phyloP scores from a whole-genome alignment of 148 eudicot genomes.

The Polygonum maritimum region DNA sequence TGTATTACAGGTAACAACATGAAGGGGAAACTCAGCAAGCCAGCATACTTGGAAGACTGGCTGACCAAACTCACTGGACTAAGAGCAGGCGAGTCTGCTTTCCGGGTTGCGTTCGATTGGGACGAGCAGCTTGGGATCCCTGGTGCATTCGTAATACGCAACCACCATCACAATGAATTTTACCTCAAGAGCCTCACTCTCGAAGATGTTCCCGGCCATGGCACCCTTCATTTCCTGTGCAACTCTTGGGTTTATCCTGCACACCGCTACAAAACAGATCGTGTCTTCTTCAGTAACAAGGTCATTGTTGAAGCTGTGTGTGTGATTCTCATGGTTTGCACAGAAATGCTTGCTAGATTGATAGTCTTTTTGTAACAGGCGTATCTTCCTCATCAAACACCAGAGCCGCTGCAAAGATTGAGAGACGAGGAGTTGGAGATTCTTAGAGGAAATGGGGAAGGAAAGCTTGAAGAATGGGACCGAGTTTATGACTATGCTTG shows the following conservation, averaged over 20 bases:
- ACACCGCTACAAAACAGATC: conserved; percentile 36
- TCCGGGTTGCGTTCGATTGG: conserved; percentile 49
- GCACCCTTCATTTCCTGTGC: conserved; percentile 53
- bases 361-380: conserved; percentile 35
- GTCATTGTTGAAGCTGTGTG: conserved; percentile 23
- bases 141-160: conserved; percentile 58
- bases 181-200: conserved; percentile 64
- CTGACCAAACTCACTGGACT: conserved; percentile 23
- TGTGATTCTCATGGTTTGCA: neutral
- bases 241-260: conserved; percentile 78
- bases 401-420: conserved; percentile 29
- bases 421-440: conserved; percentile 62
- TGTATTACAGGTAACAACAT: conserved; percentile 15
- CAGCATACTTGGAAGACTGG: conserved; percentile 50
- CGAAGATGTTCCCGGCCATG: conserved; percentile 44
- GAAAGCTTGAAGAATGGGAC: conserved; percentile 77
- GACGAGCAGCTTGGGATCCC: conserved; percentile 60
- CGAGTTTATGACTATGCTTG: conserved; percentile 76
- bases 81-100: conserved; percentile 37
- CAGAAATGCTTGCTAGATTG: neutral
- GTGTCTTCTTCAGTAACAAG: conserved; percentile 74
- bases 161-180: conserved; percentile 54
- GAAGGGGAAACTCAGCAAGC: conserved; percentile 31
- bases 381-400: conserved; percentile 65
- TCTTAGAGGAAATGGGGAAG: conserved; percentile 66